phyloP scores from a whole-genome alignment of 2,329 filamentous ascomycete genomes.

The Talaromyces sp. region DNA sequence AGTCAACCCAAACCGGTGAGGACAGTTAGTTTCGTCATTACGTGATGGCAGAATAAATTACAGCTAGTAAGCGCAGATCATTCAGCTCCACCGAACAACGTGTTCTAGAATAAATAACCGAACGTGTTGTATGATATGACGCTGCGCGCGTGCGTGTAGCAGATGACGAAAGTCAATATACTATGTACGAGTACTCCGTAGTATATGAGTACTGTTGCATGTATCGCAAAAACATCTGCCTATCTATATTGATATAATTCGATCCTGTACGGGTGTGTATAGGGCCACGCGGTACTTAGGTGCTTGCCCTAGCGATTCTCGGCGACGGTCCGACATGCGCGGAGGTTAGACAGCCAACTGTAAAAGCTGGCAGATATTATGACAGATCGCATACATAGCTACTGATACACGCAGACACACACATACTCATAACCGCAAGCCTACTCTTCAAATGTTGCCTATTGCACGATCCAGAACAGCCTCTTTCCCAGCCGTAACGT shows the following conservation, averaged over 20 bases:
- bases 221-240: too few relatives aligned
- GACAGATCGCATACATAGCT: not conserved
- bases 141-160: too few relatives aligned
- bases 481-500: not conserved
- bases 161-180: not conserved
- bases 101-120: slow-evolving; percentile 5
- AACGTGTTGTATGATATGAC: too few relatives aligned
- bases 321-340: not conserved
- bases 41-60: slow-evolving; percentile 2
- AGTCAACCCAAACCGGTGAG: not conserved
- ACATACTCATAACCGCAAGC: too few relatives aligned
- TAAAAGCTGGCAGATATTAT: not conserved
- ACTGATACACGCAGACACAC: not conserved
- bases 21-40: not conserved
- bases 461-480: not conserved
- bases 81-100: not conserved
- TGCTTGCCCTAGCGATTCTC: not conserved
- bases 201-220: too few relatives aligned
- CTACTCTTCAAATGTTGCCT: too few relatives aligned
- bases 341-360: not conserved
- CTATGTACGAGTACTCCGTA: not conserved
- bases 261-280: not conserved
- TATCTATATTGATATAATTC: not conserved
- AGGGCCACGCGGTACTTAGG: not conserved
- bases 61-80: slow-evolving; percentile 8